Evolutionary conservation across 371 early-diverging fungal species (phyloP), one percentile per base, ranked within the genome.

Genomic region (Rhizopus delemar): DNA sequence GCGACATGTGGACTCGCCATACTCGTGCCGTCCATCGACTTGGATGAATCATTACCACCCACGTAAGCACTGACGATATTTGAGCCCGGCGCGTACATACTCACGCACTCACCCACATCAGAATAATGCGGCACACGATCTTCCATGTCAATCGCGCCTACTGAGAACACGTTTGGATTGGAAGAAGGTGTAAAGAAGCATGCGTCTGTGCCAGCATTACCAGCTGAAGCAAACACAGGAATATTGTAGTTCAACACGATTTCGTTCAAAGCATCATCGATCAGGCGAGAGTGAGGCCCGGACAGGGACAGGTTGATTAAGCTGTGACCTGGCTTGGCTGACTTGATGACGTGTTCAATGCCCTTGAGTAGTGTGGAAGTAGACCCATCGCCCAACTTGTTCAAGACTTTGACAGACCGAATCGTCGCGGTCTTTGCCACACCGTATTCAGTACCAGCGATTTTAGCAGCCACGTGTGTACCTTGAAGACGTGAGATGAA

Each of bases 1-100:
- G 89, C 78, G 8, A 90, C 90, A 69, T 92, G 91, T 6, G 94
- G 93, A 31, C 83, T 71, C 5, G 93, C 90, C 93, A 93, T 94
- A 41, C 75, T 73, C n/a, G 91, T 91, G 7, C 91, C 91, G 63
- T 82, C 81, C 41, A 85, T 33, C 16, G 70, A n/a, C 66, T 77
- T 53, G 71, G 76, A 16, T 60, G 64, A 22, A 54, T 57, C 31
- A 43, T 13, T 43, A 6, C 46, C 63, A 35, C 54, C 68, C 29
- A 70, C 62, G 84, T 84, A 87, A 8, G 84, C 68, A 31, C 82
- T 80, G 2, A 60, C 57, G 8, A 84, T 82, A 28, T 68, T 69
- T 0, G 73, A 59, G 2, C 83, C 82, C 2, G 83, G 85, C 0
- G 83, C 85, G 63, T 81, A 80, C 3, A 89, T 51, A n/a, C 72